These are phyloP conservation scores for Fusarium sp. DNA, from an alignment of 2,329 filamentous ascomycete species.

Conservation along the genomic window DNA sequence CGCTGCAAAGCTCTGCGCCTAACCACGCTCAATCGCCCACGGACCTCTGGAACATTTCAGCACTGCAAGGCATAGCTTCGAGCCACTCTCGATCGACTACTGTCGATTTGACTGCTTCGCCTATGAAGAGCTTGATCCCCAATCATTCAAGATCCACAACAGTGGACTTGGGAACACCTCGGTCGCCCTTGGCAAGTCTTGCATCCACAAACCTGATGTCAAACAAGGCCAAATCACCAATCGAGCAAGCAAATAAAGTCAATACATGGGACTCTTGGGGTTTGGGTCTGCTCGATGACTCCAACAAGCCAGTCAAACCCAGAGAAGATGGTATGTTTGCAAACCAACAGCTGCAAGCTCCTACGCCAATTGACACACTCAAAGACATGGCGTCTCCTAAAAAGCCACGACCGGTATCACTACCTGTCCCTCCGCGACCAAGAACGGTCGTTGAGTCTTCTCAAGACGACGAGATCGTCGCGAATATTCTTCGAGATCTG, in stretches of 20 bases:
- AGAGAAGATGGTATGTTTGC: constrained; percentile 9
- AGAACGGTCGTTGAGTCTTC: constrained; percentile 6
- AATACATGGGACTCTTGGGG: constrained; percentile 40
- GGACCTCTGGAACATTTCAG: not conserved
- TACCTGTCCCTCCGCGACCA: constrained; percentile 14
- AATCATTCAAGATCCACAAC: constrained; percentile 33
- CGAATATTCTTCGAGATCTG: constrained; percentile 52
- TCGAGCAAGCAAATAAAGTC: constrained; percentile 20
- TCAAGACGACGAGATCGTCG: constrained; percentile 50
- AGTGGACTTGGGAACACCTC: constrained; percentile 25
- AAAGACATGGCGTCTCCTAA: not conserved
- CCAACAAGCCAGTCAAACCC: constrained; percentile 13
- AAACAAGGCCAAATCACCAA: constrained; percentile 12
- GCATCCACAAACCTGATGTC: constrained; percentile 19
- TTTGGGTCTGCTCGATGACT: constrained; percentile 28
- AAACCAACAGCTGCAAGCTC: constrained; percentile 6
- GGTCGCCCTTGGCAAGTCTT: constrained; percentile 25
- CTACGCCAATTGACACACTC: constrained; percentile 8
- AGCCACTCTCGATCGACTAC: constrained; percentile 38
- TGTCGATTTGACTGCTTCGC: constrained; percentile 20
- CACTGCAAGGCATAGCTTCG: not conserved
- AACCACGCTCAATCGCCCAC: not conserved
- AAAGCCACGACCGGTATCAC: constrained; percentile 7
- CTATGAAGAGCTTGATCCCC: constrained; percentile 13
- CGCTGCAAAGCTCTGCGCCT: constrained; percentile 8